Conservation (phyloP, 129 eudicot species). For the Pseudognaphalium luteoalbum region DNA sequence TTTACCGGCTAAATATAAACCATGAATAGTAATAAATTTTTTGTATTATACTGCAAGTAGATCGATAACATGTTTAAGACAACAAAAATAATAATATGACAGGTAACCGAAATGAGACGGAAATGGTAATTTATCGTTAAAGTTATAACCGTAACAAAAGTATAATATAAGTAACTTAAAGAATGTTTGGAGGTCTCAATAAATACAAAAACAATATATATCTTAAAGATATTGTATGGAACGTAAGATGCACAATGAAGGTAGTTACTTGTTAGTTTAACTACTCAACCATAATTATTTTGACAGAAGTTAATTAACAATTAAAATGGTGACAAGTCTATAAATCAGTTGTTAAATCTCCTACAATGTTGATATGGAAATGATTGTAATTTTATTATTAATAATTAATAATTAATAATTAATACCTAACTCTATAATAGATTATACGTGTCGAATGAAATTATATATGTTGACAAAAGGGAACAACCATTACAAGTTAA, state of each 20-base stretch:
- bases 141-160: too few species aligned
- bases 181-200: too few species aligned
- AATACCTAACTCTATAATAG: constrained; percentile 4
- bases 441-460: constrained; percentile 23
- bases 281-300: background rate
- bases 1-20: too few species aligned
- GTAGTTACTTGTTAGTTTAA: constrained; percentile 19
- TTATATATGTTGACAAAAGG: constrained; percentile 13
- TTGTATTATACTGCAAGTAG: too few species aligned
- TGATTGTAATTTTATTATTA: constrained; percentile 6
- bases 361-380: constrained; percentile 12
- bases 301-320: background rate
- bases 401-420: background rate
- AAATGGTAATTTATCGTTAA: too few species aligned
- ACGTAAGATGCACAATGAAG: background rate
- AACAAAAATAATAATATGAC: too few species aligned
- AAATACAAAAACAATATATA: too few species aligned
- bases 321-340: background rate
- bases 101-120: too few species aligned
- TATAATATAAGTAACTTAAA: too few species aligned
- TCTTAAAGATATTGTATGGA: background rate
- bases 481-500: constrained; percentile 15
- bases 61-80: too few species aligned
- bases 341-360: background rate
- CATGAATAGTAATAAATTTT: too few species aligned